Conservation (phyloP, 2,329 filamentous ascomycete genomes). For the Colletotrichum coccodes region DNA sequence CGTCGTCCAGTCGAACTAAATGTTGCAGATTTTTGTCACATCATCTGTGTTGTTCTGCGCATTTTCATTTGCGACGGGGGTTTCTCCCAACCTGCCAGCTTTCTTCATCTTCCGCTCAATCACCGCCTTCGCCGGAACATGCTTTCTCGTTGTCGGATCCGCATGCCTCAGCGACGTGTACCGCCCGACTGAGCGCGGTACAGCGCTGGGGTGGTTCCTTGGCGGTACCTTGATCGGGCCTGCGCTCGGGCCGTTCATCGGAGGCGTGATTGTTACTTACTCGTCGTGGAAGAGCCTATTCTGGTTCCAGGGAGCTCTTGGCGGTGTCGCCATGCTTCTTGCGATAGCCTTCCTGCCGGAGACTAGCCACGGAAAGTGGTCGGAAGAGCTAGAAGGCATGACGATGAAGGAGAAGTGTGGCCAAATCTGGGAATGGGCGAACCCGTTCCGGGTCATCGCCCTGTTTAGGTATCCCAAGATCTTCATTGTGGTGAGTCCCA, state of each 20-base stretch:
- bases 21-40: conserved; percentile 34
- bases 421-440: conserved; percentile 60
- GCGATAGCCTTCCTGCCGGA: conserved; percentile 73
- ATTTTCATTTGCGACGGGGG: conserved; percentile 73
- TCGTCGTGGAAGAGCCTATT: conserved; percentile 75
- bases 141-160: conserved; percentile 74
- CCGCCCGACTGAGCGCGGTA: conserved; percentile 70
- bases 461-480: conserved; percentile 76
- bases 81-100: conserved; percentile 71
- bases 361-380: conserved; percentile 72
- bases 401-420: conserved; percentile 55
- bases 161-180: conserved; percentile 69
- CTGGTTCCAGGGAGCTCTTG: conserved; percentile 74
- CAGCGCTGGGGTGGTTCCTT: conserved; percentile 74
- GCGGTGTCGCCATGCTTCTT: conserved; percentile 63
- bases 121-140: conserved; percentile 76
- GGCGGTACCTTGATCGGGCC: conserved; percentile 74
- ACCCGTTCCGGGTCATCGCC: conserved; percentile 71
- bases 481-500: conserved; percentile 56
- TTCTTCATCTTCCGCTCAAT: conserved; percentile 77
- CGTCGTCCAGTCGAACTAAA: conserved; percentile 10
- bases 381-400: conserved; percentile 69
- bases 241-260: conserved; percentile 70
- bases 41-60: conserved; percentile 62
- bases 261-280: conserved; percentile 77